These are phyloP conservation scores for Malus sylvestris DNA, from an alignment of 306 rosid genomes.

Conservation along the genomic window DNA sequence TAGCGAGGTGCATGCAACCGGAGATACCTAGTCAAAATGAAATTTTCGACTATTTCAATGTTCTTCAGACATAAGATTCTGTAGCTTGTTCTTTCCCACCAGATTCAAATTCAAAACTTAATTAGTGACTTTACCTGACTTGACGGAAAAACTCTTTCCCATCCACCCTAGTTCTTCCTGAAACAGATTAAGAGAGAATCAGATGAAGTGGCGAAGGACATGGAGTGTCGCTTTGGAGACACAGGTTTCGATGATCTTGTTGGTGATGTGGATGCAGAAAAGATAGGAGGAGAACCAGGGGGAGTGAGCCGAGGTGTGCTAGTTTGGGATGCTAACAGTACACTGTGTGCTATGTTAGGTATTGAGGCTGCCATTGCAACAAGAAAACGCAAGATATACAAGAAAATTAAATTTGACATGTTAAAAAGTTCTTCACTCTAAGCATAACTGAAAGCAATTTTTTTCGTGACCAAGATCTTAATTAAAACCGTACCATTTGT, in stretches of 20 bases:
- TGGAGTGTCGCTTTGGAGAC: conserved; percentile 71
- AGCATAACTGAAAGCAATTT: not conserved
- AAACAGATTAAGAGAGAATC: conserved; percentile 10
- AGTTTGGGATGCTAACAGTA: conserved; percentile 72
- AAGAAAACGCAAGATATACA: not conserved
- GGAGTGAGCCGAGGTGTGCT: conserved; percentile 77
- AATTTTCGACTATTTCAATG: not conserved
- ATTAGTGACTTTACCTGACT: conserved; percentile 58
- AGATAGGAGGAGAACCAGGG: conserved; percentile 64
- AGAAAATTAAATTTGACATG: not conserved
- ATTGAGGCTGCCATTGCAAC: conserved; percentile 23
- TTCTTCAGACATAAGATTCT: not conserved
- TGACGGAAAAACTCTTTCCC: conserved; percentile 97
- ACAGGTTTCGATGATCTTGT: conserved; percentile 65
- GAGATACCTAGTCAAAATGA: too few species aligned
- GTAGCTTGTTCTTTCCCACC: not conserved
- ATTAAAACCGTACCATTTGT: conserved; percentile 39
- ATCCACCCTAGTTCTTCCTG: conserved; percentile 81
- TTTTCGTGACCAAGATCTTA: not conserved
- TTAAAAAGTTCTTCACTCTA: not conserved
- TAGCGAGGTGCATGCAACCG: not conserved
- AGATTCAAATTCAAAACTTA: conserved; percentile 5
- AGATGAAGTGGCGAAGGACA: conserved; percentile 55
- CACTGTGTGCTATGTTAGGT: conserved; percentile 61
- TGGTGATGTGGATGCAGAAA: conserved; percentile 74